A percentile compares a stretch with the other conserved stretches of the same genome.
Evolutionary conservation across 805 yeast genomes (phyloP).

Genomic region (Wickerhamomyces alni): DNA sequence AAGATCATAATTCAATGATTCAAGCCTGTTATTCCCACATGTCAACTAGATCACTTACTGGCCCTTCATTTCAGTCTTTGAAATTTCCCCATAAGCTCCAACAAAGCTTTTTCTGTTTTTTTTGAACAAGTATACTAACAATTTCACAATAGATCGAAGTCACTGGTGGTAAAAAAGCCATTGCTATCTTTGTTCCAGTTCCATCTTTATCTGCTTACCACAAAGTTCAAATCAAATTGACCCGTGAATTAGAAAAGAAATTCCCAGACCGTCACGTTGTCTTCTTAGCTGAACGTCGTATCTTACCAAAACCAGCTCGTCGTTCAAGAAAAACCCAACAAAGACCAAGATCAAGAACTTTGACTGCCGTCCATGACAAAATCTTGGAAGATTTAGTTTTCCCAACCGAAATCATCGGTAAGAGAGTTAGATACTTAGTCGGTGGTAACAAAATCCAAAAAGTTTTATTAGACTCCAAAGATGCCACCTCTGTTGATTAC

Average conservation of each 20-base stretch:
- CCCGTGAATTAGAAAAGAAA: constrained; percentile 99
- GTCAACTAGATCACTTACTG: too few relatives aligned
- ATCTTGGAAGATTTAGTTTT: constrained; percentile 97
- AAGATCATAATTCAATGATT: too few relatives aligned
- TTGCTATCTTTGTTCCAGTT: constrained; percentile 96
- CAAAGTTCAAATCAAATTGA: constrained; percentile 94
- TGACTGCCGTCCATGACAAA: constrained; percentile 97
- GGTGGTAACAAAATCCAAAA: constrained; percentile 99
- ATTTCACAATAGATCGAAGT: constrained; percentile 61
- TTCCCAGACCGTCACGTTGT: constrained; percentile 99
- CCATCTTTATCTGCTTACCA: constrained; percentile 91
- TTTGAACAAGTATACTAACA: constrained; percentile 17
- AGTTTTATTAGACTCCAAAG: constrained; percentile 96
- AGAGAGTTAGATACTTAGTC: constrained; percentile 97
- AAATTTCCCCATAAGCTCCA: too few relatives aligned
- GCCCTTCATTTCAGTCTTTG: too few relatives aligned
- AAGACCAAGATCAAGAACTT: constrained; percentile 99
- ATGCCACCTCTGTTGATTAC: constrained; percentile 94
- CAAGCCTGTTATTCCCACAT: too few relatives aligned
- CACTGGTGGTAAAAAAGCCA: constrained; percentile 97
- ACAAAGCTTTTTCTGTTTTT: background rate
- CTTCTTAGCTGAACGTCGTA: constrained; percentile 99
- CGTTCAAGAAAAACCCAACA: constrained; percentile 89
- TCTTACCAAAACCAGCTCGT: constrained; percentile 98
- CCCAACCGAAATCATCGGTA: constrained; percentile 99